A percentile compares a stretch with the other conserved stretches of the same genome.
phyloP scores from a whole-genome alignment of 371 early-diverging fungal species.

The Actinomucor elegans region DNA sequence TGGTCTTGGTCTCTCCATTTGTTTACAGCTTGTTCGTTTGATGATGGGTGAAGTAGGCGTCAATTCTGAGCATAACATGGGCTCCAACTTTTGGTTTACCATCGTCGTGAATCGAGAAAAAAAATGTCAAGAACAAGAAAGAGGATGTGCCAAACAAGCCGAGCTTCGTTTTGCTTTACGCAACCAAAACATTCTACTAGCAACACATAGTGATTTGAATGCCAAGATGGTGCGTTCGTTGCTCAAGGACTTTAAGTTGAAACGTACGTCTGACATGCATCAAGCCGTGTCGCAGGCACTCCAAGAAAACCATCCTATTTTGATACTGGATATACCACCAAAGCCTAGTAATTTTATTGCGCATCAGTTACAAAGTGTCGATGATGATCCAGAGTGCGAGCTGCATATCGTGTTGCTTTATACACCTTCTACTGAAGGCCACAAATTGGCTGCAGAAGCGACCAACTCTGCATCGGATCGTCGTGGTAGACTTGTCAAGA shows the following conservation, averaged over 20 bases:
- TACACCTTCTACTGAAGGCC: constrained; percentile 47
- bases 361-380: constrained; percentile 44
- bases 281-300: constrained; percentile 43
- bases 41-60: constrained; percentile 60
- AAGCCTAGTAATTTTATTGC: constrained; percentile 38
- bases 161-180: constrained; percentile 14
- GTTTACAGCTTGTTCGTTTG: constrained; percentile 53
- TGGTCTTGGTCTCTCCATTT: constrained; percentile 64
- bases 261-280: constrained; percentile 32
- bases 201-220: constrained; percentile 33
- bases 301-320: constrained; percentile 38
- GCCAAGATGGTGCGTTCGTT: constrained; percentile 40
- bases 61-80: constrained; percentile 48
- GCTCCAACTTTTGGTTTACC: constrained; percentile 63
- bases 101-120: constrained; percentile 33
- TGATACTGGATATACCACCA: constrained; percentile 45
- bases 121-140: constrained; percentile 11
- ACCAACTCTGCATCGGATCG: constrained; percentile 42
- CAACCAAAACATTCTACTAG: constrained; percentile 36
- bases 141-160: not conserved
- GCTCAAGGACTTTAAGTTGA: constrained; percentile 29
- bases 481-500: constrained; percentile 45
- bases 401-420: constrained; percentile 44
- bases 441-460: constrained; percentile 43
- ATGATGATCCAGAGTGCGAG: constrained; percentile 48